These are phyloP conservation scores for Neurospora pannonica DNA, from an alignment of 495 filamentous ascomycete species.

Conservation along the genomic window DNA sequence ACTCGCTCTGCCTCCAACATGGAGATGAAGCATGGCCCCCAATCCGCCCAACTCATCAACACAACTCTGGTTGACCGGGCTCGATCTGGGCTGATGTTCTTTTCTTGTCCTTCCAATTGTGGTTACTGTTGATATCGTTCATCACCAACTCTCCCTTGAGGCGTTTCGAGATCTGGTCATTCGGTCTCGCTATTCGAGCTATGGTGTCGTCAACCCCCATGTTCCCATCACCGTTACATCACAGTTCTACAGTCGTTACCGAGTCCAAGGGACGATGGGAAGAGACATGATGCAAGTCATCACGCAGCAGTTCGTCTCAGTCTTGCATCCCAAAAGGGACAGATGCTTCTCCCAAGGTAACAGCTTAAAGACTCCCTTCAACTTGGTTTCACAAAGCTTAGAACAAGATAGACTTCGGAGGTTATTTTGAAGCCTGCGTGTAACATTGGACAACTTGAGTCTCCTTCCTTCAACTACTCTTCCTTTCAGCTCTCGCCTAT, in stretches of 20 bases:
- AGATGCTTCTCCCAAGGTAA: neutral
- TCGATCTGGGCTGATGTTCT: neutral
- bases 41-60: conserved; percentile 7
- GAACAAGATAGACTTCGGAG: neutral
- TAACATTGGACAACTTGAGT: neutral
- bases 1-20: conserved; percentile 6
- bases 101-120: neutral
- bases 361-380: neutral
- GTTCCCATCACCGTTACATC: neutral
- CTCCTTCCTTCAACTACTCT: neutral
- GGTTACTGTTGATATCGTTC: neutral
- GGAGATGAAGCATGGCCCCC: conserved; percentile 10
- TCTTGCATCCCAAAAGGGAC: neutral
- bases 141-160: neutral
- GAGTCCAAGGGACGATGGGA: neutral
- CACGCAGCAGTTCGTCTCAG: neutral
- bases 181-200: neutral
- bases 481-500: neutral
- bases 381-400: neutral
- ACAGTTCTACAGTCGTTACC: neutral
- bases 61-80: neutral
- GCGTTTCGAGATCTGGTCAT: neutral
- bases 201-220: neutral
- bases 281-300: neutral
- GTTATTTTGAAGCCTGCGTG: neutral